Evolutionary conservation across 768 basidiomycete genomes (phyloP), one percentile per base, ranked within the genome.

Genomic region (Tephrocybe sp.): DNA sequence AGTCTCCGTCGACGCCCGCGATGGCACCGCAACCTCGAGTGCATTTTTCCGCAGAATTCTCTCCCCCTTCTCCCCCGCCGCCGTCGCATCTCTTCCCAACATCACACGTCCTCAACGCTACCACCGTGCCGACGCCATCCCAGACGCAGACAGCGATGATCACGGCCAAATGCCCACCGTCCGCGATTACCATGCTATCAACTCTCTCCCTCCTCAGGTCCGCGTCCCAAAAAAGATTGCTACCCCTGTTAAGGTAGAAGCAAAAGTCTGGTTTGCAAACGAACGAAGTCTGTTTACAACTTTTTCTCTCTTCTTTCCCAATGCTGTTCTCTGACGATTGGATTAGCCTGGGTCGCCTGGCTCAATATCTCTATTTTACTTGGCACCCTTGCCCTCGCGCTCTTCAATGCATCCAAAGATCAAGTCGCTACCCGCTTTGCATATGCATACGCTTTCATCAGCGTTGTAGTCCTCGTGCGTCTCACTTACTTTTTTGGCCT

Each of bases 261-360:
- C 83, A 18, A 97, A 97, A 61, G 94, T 97, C 41, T 97, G 94
- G 94, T 95, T 97, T 64, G 93, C 94, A 8, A 97, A 97, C 61
- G 94, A 97, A 68, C 74, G 91, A 62, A 93, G 91, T 93, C 40
- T 52, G 84, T 69, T 7, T 42, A 30, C 3, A 21, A 15, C 16
- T 23, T 34, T 27, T 43, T 15, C 45, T 13, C 7, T 9, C 11
- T 8, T 13, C 12, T 41, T 16, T 45, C 44, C 24, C 44, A 8
- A 38, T 30, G 2, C 33, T 24, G 33, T 15, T 46, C 31, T 5
- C 33, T 24, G 24, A n/a, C n/a, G n/a, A n/a, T n/a, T n/a, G n/a
- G n/a, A n/a, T n/a, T 41, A 92, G 91, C 95, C 1, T 97, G 94
- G 89, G 78, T 98, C 25, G 80, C 94, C 0, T 99, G 95, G 84